Evolutionary conservation across 768 basidiomycete species (phyloP), one percentile per base, ranked within the genome.

Genomic region (Erythrobasidium yunnanense): DNA sequence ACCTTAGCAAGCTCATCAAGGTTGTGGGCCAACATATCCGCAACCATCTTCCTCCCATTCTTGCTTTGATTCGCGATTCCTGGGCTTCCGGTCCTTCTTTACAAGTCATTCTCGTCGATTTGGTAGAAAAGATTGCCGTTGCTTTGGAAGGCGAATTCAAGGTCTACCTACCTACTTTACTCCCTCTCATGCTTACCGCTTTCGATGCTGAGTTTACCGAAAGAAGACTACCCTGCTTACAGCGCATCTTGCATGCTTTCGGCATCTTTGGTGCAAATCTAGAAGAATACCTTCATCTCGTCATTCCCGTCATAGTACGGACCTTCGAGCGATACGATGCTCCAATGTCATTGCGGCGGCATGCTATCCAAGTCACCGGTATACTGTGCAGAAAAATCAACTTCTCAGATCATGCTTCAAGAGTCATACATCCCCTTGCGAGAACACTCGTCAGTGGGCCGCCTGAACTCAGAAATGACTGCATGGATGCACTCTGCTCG

Each of bases 1-100:
- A 97, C 74, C 83, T 99, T 20, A 88, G 92, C 8, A 91, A 95
- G 69, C 83, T 99, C 55, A 87, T 96, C 58, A 85, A 87, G 32
- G 95, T 97, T 74, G 90, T 97, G 78, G 95, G 92, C 76, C 90
- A 93, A 75, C 95, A 97, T 74, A 85, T 97, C 67, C 86, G 93
- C 63, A 91, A 88, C 72, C 90, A 90, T 75, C 85, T 89, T 68
- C 82, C 84, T 1, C 86, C 89, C 11, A 81, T 97, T 30, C 90
- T 96, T 77, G 80, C 78, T 46, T 81, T 97, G 34, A 84, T 96
- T 54, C 85, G 83, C 23, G 90, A 95, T 65, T 83, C 93, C 51
- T 99, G 95, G 93, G 74, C 76, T 34, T 71, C 75, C 30, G 87
- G 84, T 66, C 77, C 79, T 3, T 79, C 85, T 8, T 81, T 96